Evolutionary conservation across 208 protist genomes (phyloP), one percentile per base, ranked within the genome.

Genomic region (Acanthamoeba healyi): DNA sequence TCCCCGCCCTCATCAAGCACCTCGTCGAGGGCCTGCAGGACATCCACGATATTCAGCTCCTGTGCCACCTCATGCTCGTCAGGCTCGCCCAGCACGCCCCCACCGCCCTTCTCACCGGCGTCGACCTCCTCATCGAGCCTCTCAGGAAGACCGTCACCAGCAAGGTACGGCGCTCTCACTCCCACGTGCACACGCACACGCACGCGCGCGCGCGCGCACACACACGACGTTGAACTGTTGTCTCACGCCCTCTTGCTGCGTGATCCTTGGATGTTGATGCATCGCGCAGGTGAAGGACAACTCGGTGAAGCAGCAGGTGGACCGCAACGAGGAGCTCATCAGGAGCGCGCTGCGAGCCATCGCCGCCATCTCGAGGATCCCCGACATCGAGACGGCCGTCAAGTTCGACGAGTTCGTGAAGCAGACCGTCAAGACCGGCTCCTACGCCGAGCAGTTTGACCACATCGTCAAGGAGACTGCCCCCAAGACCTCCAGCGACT

Each of bases 31-130:
- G 97, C 65, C 92, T 98, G 0, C 63, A 86, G 38, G 97, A 98
- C 86, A 89, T 98, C 51, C 77, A 97, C 74, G 97, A 98, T 61
- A 97, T 98, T 40, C 97, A 97, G 87, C 94, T 97, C 17, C 81
- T 97, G 1, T 93, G 74, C 90, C 96, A 97, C 29, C 81, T 97
- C 24, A 96, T 98, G 82, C 81, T 97, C 46, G 86, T 95, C 26
- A 82, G 96, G 29, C 58, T 97, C 4, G 40, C 63, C 26, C 32
- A 29, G 1, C 34, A 61, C 49, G 93, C 93, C 17, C 81, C 94
- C n/a, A 19, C 82, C 38, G 65, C 89, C 79, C 56, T 95, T 58
- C 67, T 94, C 19, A 84, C 89, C 74, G 84, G 90, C 36, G 15
- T 97, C 12, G 88, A 94, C 0, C 19, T n/a, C 2, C 65, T 97